Evolutionary conservation across 305 asterid genomes (phyloP).

Genomic region (Ajuga reptans): DNA sequence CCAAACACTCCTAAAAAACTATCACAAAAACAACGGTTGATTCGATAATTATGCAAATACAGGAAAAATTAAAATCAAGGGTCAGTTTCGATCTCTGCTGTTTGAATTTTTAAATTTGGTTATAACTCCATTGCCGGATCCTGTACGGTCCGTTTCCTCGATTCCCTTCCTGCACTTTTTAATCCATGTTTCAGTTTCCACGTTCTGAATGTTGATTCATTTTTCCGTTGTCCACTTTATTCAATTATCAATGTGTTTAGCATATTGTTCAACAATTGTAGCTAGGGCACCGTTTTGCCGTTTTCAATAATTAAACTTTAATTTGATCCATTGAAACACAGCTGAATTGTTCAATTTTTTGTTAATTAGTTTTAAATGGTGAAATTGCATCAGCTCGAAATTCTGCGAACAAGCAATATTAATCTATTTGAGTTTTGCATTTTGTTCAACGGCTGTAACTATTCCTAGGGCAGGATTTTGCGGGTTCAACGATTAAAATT

Average conservation of each 20-base stretch:
- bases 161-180: neutral
- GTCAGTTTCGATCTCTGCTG: constrained; percentile 4
- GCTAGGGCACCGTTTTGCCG: neutral
- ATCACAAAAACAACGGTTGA: neutral
- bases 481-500: too few species aligned
- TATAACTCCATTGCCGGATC: neutral
- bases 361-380: neutral
- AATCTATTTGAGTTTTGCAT: too few species aligned
- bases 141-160: neutral
- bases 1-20: constrained; percentile 2
- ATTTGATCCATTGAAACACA: constrained; percentile 3
- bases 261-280: neutral
- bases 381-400: neutral
- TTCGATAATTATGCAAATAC: neutral
- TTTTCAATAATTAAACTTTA: neutral
- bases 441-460: too few species aligned
- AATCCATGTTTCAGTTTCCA: neutral
- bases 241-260: neutral
- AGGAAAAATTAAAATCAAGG: neutral
- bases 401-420: neutral
- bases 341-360: neutral
- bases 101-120: neutral
- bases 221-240: neutral
- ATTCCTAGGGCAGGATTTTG: too few species aligned
- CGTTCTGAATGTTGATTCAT: neutral